Conservation (phyloP, 2,329 filamentous ascomycete genomes). For the Phyllosticta capitalensis region DNA sequence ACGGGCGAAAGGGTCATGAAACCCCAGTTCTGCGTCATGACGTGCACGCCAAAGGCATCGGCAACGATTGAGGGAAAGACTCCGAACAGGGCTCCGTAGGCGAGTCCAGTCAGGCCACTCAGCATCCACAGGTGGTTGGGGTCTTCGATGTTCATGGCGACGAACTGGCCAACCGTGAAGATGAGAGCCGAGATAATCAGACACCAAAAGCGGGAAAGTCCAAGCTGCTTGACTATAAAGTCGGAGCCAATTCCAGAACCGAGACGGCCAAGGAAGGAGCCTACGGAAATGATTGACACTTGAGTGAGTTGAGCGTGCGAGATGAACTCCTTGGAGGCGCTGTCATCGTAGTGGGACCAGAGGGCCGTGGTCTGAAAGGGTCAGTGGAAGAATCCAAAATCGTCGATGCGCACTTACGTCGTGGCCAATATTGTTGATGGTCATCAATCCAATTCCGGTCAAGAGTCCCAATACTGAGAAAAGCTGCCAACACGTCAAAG, state of each 20-base stretch:
- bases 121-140: conserved; percentile 69
- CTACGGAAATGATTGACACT: conserved; percentile 85
- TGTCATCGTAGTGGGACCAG: conserved; percentile 76
- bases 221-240: conserved; percentile 70
- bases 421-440: conserved; percentile 94
- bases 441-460: conserved; percentile 92
- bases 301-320: conserved; percentile 78
- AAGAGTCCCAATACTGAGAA: conserved; percentile 84
- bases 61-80: conserved; percentile 81
- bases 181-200: conserved; percentile 66
- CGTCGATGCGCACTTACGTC: background rate
- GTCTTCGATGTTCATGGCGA: conserved; percentile 64
- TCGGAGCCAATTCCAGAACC: conserved; percentile 72
- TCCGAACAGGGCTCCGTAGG: conserved; percentile 88
- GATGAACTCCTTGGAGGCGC: conserved; percentile 63
- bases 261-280: conserved; percentile 75
- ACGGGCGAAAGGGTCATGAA: conserved; percentile 87
- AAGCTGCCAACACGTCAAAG: conserved; percentile 80
- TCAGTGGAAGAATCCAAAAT: background rate
- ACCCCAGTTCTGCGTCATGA: conserved; percentile 92
- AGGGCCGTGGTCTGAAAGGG: conserved; percentile 55
- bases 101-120: conserved; percentile 75
- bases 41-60: conserved; percentile 82
- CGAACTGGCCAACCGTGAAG: conserved; percentile 71
- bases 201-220: conserved; percentile 84